A percentile compares a stretch with the other conserved stretches of the same genome.
These are phyloP conservation scores for Ustilago bromivora DNA, from an alignment of 1,284 basidiomycete species.

Conservation along the genomic window DNA sequence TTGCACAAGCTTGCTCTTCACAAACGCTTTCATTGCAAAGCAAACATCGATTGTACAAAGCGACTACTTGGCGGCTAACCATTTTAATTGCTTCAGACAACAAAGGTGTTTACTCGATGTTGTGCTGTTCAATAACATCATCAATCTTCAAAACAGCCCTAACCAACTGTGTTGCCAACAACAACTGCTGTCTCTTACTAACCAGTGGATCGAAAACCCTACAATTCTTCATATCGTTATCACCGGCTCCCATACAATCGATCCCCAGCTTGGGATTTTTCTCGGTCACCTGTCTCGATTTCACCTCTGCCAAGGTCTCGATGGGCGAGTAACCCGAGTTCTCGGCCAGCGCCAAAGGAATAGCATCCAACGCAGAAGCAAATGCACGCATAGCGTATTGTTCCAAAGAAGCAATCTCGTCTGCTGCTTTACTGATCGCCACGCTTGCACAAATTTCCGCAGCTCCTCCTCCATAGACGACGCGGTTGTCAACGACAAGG, in stretches of 20 bases:
- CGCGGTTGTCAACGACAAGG: constrained; percentile 91
- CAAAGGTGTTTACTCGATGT: constrained; percentile 41
- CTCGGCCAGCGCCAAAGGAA: constrained; percentile 94
- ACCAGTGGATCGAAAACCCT: constrained; percentile 97
- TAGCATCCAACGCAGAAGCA: constrained; percentile 88
- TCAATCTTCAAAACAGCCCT: constrained; percentile 71
- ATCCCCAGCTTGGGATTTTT: constrained; percentile 87
- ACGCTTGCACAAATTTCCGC: constrained; percentile 96
- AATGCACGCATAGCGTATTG: constrained; percentile 99
- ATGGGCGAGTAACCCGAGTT: constrained; percentile 97
- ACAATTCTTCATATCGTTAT: constrained; percentile 91
- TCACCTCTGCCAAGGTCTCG: constrained; percentile 93
- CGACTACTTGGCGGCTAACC: neutral
- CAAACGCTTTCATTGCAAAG: neutral
- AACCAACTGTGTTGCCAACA: constrained; percentile 92
- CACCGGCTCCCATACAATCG: constrained; percentile 85
- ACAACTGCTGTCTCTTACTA: constrained; percentile 95
- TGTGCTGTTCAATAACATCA: constrained; percentile 67
- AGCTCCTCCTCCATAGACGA: constrained; percentile 97
- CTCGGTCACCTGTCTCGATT: constrained; percentile 91
- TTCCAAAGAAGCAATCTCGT: constrained; percentile 94
- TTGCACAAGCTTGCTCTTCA: neutral
- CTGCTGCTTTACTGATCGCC: constrained; percentile 91
- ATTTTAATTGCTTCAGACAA: neutral
- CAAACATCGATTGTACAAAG: neutral